Percentiles rank a stretch among this genome's conserved stretches.
phyloP scores from a whole-genome alignment of 768 basidiomycete species.

The Dentipellis sp. region DNA sequence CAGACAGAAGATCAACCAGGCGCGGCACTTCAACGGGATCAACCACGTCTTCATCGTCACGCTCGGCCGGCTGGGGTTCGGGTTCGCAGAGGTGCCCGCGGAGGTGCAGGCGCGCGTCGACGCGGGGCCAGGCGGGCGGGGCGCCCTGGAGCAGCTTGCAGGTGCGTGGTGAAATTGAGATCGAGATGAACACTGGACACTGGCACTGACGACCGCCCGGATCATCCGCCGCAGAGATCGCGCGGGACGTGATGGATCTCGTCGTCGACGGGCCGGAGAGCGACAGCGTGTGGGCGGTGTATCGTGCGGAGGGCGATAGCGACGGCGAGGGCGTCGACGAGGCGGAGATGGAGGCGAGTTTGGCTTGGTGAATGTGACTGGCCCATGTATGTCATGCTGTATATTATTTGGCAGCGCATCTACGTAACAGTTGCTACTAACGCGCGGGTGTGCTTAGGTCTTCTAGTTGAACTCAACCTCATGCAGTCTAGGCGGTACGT shows the following conservation, averaged over 20 bases:
- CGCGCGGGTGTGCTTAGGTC: no score
- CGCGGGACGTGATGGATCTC: constrained; percentile 21
- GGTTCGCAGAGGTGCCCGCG: constrained; percentile 38
- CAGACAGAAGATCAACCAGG: constrained; percentile 47
- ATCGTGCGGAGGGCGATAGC: constrained; percentile 15
- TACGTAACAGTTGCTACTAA: no score
- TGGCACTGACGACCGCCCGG: background rate
- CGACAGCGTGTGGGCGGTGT: constrained; percentile 22
- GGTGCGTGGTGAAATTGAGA: constrained; percentile 8
- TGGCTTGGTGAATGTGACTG: background rate
- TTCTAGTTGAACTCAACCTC: no score
- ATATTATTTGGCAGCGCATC: no score
- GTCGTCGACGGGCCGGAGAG: constrained; percentile 22
- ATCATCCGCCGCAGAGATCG: constrained; percentile 15
- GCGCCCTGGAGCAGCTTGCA: constrained; percentile 16
- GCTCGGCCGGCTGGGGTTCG: constrained; percentile 52
- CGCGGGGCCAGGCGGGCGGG: constrained; percentile 5
- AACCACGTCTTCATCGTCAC: constrained; percentile 68
- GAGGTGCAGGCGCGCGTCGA: constrained; percentile 5
- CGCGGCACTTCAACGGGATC: constrained; percentile 50
- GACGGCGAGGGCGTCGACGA: background rate
- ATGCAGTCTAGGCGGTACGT: no score
- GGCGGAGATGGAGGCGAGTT: background rate
- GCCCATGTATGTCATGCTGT: no score
- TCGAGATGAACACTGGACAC: no score